These are phyloP conservation scores for Moringa oleifera DNA, from an alignment of 345 rosid genomes.

Conservation along the genomic window DNA sequence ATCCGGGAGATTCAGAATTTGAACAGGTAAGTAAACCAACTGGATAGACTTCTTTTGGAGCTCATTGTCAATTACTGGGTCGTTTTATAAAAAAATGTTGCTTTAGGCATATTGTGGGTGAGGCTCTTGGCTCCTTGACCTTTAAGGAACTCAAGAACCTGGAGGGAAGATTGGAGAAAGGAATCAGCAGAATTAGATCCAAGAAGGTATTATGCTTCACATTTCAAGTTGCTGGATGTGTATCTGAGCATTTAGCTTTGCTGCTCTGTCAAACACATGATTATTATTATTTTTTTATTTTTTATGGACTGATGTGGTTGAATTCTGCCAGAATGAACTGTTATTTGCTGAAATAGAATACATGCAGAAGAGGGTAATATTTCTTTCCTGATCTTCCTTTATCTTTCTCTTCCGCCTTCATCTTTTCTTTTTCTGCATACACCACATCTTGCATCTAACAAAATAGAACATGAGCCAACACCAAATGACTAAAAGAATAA, in stretches of 20 bases:
- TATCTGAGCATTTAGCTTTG: neutral
- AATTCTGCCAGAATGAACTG: constrained; percentile 58
- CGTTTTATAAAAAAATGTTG: neutral
- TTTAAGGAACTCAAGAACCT: constrained; percentile 76
- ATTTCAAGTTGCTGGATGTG: neutral
- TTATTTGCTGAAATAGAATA: constrained; percentile 80
- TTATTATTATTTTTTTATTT: neutral
- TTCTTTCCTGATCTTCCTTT: constrained; percentile 9
- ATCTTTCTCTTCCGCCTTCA: neutral
- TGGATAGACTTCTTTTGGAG: neutral
- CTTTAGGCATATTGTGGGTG: constrained; percentile 76
- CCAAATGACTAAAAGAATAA: no score
- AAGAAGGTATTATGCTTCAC: constrained; percentile 51
- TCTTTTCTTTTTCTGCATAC: neutral
- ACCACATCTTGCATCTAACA: no score
- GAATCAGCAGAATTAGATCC: constrained; percentile 72
- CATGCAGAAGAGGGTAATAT: constrained; percentile 89
- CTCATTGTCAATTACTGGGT: neutral
- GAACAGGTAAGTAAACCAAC: constrained; percentile 39
- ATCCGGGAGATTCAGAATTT: constrained; percentile 68
- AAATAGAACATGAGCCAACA: no score
- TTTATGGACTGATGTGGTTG: constrained; percentile 13
- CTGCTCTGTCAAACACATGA: neutral
- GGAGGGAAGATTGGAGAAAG: constrained; percentile 73
- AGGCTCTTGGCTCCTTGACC: constrained; percentile 54